Conservation (phyloP, 169 alveolate genomes). For the Toxoplasma gondii region DNA sequence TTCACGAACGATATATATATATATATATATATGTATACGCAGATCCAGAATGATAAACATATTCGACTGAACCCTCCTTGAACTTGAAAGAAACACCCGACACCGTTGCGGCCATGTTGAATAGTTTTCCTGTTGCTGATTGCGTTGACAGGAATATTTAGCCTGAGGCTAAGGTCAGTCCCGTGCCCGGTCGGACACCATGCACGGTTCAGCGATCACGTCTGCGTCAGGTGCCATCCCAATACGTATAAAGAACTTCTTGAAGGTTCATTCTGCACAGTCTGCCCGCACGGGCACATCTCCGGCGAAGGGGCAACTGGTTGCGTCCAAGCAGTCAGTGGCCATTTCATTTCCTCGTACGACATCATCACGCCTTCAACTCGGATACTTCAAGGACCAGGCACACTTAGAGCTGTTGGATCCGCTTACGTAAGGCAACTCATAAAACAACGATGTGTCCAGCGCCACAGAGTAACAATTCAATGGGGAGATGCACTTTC, state of each 20-base stretch:
- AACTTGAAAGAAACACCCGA: too few species aligned
- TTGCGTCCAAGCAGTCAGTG: background rate
- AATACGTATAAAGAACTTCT: background rate
- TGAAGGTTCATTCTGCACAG: background rate
- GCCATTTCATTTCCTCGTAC: background rate
- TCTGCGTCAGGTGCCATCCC: background rate
- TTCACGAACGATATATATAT: too few species aligned
- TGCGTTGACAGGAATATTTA: too few species aligned
- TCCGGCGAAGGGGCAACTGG: background rate
- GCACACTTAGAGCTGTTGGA: background rate
- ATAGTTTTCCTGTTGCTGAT: too few species aligned
- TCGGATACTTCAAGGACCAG: background rate
- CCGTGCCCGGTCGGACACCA: background rate
- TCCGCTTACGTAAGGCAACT: background rate
- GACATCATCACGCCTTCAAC: background rate
- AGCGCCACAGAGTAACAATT: background rate
- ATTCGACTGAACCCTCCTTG: too few species aligned
- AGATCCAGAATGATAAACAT: too few species aligned
- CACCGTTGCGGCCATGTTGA: too few species aligned
- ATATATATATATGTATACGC: too few species aligned
- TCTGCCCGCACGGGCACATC: background rate
- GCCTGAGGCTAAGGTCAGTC: too few species aligned
- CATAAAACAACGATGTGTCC: background rate
- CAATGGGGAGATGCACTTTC: too few species aligned
- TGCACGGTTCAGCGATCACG: background rate